These are phyloP conservation scores for Aspergillus niger DNA, from an alignment of 2,329 filamentous ascomycete species.

Conservation along the genomic window DNA sequence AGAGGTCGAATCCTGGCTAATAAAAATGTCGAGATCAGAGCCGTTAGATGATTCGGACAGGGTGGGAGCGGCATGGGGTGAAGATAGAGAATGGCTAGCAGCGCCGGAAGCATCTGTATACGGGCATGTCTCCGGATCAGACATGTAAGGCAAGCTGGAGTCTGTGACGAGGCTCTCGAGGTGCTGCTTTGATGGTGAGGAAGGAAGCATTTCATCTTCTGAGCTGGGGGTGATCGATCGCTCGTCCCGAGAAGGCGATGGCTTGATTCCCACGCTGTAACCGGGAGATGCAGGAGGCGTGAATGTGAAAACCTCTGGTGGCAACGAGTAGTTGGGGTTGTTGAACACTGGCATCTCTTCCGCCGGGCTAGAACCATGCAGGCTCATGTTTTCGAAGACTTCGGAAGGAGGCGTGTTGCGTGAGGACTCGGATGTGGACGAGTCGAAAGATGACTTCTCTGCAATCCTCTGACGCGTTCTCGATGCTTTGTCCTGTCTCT, in stretches of 20 bases:
- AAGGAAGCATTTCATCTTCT: conserved; percentile 41
- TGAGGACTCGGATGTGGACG: conserved; percentile 41
- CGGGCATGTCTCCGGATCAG: conserved; percentile 30
- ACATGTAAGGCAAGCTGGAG: conserved; percentile 29
- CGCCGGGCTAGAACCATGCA: conserved; percentile 37
- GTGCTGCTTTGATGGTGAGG: conserved; percentile 35
- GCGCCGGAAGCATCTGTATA: conserved; percentile 34
- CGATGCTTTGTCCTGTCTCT: conserved; percentile 58
- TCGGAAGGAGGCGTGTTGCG: conserved; percentile 47
- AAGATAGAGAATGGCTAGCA: conserved; percentile 36
- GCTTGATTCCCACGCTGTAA: conserved; percentile 41
- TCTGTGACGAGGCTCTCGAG: conserved; percentile 36
- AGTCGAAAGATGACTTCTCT: conserved; percentile 39
- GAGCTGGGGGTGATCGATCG: conserved; percentile 42
- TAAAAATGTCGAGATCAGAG: conserved; percentile 46
- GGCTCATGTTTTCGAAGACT: conserved; percentile 43
- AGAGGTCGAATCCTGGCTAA: conserved; percentile 36
- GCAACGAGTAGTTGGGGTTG: conserved; percentile 36
- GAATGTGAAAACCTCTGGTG: conserved; percentile 47
- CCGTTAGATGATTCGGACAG: conserved; percentile 37
- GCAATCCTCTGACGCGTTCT: conserved; percentile 51
- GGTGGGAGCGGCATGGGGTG: conserved; percentile 40
- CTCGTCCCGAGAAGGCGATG: conserved; percentile 38
- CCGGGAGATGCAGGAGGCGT: conserved; percentile 52
- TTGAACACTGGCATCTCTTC: conserved; percentile 35